phyloP scores from a whole-genome alignment of 2,329 filamentous ascomycete genomes.

The Aspergillus hiratsukae region DNA sequence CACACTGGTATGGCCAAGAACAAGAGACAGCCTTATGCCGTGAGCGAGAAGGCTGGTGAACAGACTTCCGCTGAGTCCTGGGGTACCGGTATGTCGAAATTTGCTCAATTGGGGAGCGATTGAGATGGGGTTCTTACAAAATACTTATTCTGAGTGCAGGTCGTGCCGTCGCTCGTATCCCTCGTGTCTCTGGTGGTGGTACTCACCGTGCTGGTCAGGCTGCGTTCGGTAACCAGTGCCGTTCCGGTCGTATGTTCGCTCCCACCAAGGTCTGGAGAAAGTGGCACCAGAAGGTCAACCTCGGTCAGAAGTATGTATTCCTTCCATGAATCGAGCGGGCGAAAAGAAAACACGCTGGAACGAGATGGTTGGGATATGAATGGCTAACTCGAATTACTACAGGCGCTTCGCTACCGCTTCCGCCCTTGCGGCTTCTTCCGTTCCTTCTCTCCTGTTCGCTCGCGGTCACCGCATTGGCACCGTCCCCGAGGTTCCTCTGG shows the following conservation, averaged over 20 bases:
- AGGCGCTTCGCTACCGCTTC: conserved; percentile 97
- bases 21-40: conserved; percentile 98
- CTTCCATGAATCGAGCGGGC: background rate
- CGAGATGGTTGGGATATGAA: conserved; percentile 3
- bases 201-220: conserved; percentile 99
- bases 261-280: conserved; percentile 99
- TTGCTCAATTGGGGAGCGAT: conserved; percentile 4
- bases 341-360: background rate
- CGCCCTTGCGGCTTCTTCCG: conserved; percentile 92
- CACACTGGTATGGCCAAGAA: conserved; percentile 99
- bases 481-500: conserved; percentile 94
- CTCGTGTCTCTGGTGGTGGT: conserved; percentile 99
- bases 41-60: conserved; percentile 99
- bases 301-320: conserved; percentile 79
- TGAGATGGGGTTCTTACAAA: conserved; percentile 8
- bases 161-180: conserved; percentile 99
- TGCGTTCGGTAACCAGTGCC: conserved; percentile 99
- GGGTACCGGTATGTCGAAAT: conserved; percentile 77
- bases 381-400: conserved; percentile 7
- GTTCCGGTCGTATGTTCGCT: conserved; percentile 99
- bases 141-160: conserved; percentile 48
- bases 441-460: conserved; percentile 89
- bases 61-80: conserved; percentile 99
- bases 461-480: conserved; percentile 92
- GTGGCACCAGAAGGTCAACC: conserved; percentile 99